Base-by-base conservation (phyloP, 2,329 filamentous ascomycete genomes). In the Colletotrichum incanum region DNA sequence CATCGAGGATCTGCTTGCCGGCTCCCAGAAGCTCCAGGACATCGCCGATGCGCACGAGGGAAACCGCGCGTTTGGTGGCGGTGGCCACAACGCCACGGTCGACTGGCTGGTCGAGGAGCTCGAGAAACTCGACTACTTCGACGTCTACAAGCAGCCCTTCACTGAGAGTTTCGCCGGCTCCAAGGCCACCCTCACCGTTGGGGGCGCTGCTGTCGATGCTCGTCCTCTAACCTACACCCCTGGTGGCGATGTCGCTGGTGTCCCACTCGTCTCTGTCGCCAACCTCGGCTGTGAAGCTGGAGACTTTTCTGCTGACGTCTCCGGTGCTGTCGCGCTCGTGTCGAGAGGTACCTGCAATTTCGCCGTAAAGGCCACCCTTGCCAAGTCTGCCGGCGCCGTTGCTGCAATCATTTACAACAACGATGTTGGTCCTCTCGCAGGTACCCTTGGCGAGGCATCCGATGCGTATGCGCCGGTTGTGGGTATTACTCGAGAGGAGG, bases 371-470 rank as follows among this genome's bases (percentile, higher is more conserved):
- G 85, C 89, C 8, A 79, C 84, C 47, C 81, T 86, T 23, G 91
- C 90, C 31, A 87, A 86, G 70, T 77, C 79, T 0, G 89, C 90
- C 1, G 89, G 90, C 23, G 91, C 91, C 1, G 78, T 79, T 0
- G 91, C 82, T 1, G 86, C 85, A 0, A 77, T 93, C 65, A 83
- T 93, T 71, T 92, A 91, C 81, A 92, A 93, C 83, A 92, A 92
- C 72, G 86, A 82, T 4, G 79, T 84, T 0, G 90, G 89, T 2
- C 70, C 79, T 3, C 67, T 84, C 1, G 78, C 85, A 8, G 91
- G 89, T 39, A 92, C 90, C 2, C 82, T 93, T 1, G 89, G 89
- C 60, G 80, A 79, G 8, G 82, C 85, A 0, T 84, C 83, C 55
- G 77, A 75, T 43, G 77, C 78, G 11, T 90, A 89, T 39, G 83